Evolutionary conservation across 2,329 filamentous ascomycete genomes (phyloP), one percentile per base, ranked within the genome.

Genomic region (Akanthomyces muscarius): DNA sequence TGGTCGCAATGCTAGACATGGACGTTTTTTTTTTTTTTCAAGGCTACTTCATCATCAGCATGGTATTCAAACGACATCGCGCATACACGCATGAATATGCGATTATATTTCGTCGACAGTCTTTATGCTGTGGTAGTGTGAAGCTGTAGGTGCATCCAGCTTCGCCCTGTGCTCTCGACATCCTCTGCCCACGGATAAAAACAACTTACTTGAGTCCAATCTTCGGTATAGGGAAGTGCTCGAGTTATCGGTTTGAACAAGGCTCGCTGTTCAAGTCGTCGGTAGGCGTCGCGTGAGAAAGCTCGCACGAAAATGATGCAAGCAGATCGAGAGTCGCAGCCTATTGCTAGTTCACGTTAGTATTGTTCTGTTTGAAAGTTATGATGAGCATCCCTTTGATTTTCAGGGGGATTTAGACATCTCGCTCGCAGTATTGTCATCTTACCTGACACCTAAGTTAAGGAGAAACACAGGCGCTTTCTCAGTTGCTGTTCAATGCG

Each of bases 1-100:
- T 73, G 48, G 58, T 70, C 64, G 68, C 66, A 57, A 68, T 72
- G 66, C 69, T 71, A 57, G 64, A 63, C 59, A 66, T 57, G 23
- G 56, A 52, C 16, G 16, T 55, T 21, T 18, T 28, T 18, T 21
- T 18, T 28, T 18, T 25, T 18, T 21, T 21, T 25, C 11, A 23
- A 48, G 14, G 48, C 57, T 59, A 30, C 5, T 18, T 38, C 16
- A 48, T 25, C 5, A 41, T 61, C 33, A 61, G 57, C 48, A 59
- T 7, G 8, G 13, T 25, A 18, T 38, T 48, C 55, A 36, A 28
- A 6, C 1, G n/a, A 25, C 33, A 10, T 23, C 18, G 50, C 45
- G 25, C 45, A 25, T 25, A 21, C 14, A 13, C 13, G 45, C 45
- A 48, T 21, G 23, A 7, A 3, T 33, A 25, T 33, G 28, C 50